Percentiles rank a stretch among this genome's conserved stretches.
These are phyloP conservation scores for Liriodendron chinense DNA, from an alignment of 164 flowering plant genomes.

Conservation along the genomic window DNA sequence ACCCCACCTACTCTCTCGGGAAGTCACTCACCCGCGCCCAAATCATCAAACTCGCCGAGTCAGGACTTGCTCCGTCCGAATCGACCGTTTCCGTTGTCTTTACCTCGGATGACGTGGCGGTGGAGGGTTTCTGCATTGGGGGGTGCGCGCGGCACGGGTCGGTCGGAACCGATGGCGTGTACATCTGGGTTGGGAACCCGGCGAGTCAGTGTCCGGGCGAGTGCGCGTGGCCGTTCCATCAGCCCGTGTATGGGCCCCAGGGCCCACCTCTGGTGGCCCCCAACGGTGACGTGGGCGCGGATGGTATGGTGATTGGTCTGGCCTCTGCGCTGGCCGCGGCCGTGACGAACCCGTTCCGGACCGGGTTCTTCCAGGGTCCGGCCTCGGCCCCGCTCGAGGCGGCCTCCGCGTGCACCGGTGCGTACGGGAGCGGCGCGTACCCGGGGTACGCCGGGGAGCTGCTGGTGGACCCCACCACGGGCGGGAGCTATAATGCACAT, in stretches of 20 bases:
- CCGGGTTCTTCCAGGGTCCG: slow-evolving; percentile 20
- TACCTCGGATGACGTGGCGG: slow-evolving; percentile 15
- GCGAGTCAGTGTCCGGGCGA: slow-evolving; percentile 19
- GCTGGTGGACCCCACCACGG: slow-evolving; percentile 12
- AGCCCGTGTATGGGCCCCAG: slow-evolving; percentile 23
- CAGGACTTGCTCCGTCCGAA: neutral
- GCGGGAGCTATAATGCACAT: slow-evolving; percentile 22
- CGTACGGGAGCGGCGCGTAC: slow-evolving; percentile 16
- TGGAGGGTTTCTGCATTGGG: slow-evolving; percentile 22
- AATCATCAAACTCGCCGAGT: neutral
- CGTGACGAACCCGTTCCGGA: slow-evolving; percentile 17
- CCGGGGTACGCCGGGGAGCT: slow-evolving; percentile 23
- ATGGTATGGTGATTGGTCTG: slow-evolving; percentile 22
- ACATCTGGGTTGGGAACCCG: slow-evolving; percentile 21
- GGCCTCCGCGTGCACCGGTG: slow-evolving; percentile 19
- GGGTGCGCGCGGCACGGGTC: slow-evolving; percentile 17
- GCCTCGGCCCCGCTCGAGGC: slow-evolving; percentile 24
- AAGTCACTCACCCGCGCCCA: slow-evolving; percentile 10
- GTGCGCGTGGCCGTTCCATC: slow-evolving; percentile 19
- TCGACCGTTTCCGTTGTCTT: slow-evolving; percentile 1
- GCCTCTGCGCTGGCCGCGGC: slow-evolving; percentile 17
- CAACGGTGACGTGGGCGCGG: slow-evolving; percentile 21
- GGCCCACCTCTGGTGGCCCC: slow-evolving; percentile 20
- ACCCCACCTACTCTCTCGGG: slow-evolving; percentile 9
- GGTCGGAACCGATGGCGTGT: neutral